Conservation (phyloP, 495 filamentous ascomycete species). For the Beverwykella pulmonaria region DNA sequence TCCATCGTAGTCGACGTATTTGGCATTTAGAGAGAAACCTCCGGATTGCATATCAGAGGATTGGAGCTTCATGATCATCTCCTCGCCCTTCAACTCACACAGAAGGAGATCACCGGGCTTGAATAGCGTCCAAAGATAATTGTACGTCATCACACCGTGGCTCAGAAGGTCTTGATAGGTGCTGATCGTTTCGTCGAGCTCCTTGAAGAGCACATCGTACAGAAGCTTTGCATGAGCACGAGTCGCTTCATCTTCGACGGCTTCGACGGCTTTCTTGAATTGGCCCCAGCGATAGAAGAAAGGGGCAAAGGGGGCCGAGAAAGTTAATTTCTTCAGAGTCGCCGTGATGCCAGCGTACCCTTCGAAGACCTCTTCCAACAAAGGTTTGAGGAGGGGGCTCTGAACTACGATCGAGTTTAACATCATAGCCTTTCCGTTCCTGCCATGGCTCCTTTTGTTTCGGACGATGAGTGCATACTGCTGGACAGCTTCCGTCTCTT, state of each 20-base stretch:
- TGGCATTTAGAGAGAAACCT: conserved; percentile 38
- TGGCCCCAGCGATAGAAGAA: conserved; percentile 68
- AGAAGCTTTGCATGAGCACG: conserved; percentile 60
- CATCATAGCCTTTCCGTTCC: conserved; percentile 44
- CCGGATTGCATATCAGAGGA: conserved; percentile 39
- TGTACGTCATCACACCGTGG: conserved; percentile 62
- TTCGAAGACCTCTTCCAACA: conserved; percentile 59
- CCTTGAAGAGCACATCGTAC: conserved; percentile 57
- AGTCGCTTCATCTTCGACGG: conserved; percentile 47
- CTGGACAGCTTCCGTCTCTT: conserved; percentile 34
- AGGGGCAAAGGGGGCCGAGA: conserved; percentile 61
- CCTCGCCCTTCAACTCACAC: conserved; percentile 42
- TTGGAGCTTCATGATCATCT: conserved; percentile 46
- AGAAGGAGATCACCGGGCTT: conserved; percentile 51
- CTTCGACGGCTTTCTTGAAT: conserved; percentile 50
- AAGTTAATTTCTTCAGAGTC: conserved; percentile 60
- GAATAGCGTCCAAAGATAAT: conserved; percentile 60
- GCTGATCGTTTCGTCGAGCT: conserved; percentile 60
- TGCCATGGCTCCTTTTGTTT: conserved; percentile 19
- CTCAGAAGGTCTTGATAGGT: conserved; percentile 57
- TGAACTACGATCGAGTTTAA: conserved; percentile 67
- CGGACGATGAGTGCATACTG: conserved; percentile 27
- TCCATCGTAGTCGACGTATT: conserved; percentile 63
- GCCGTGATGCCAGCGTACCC: conserved; percentile 68
- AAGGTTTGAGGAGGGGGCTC: conserved; percentile 62